phyloP scores from a whole-genome alignment of 306 rosid genomes.

The Fagus crenata region DNA sequence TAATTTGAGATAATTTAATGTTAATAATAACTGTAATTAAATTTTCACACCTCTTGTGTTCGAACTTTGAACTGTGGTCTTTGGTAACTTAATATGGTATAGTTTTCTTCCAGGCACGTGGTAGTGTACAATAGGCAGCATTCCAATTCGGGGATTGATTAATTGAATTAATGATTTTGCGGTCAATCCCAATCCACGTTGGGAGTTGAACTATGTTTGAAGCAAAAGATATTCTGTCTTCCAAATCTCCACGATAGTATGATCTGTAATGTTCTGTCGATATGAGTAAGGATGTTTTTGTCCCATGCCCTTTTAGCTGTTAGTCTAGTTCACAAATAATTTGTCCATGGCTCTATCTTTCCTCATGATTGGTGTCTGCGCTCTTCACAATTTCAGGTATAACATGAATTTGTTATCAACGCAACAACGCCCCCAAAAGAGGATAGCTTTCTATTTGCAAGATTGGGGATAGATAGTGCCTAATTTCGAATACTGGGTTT shows the following conservation, averaged over 20 bases:
- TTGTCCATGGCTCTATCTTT: neutral
- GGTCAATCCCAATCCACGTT: neutral
- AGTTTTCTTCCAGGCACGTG: slow-evolving; percentile 15
- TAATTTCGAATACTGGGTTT: too few relatives aligned
- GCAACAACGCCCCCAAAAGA: too few relatives aligned
- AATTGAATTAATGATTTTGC: slow-evolving; percentile 21
- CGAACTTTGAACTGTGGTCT: too few relatives aligned
- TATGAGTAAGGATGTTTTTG: neutral
- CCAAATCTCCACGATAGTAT: neutral
- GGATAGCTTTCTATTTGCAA: too few relatives aligned
- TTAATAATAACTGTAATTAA: too few relatives aligned
- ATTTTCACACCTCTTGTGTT: neutral
- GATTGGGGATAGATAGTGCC: too few relatives aligned
- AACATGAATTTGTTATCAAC: too few relatives aligned
- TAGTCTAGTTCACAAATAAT: neutral
- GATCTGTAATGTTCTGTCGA: neutral
- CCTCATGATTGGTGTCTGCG: neutral
- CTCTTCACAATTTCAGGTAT: too few relatives aligned
- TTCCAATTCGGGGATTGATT: slow-evolving; percentile 14
- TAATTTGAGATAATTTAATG: too few relatives aligned
- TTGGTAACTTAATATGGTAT: neutral
- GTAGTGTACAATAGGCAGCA: slow-evolving; percentile 18
- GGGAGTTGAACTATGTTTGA: neutral
- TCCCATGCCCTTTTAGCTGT: too few relatives aligned
- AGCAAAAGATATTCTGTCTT: neutral